Conservation (phyloP, 345 rosid species). For the Arabis alpina region DNA sequence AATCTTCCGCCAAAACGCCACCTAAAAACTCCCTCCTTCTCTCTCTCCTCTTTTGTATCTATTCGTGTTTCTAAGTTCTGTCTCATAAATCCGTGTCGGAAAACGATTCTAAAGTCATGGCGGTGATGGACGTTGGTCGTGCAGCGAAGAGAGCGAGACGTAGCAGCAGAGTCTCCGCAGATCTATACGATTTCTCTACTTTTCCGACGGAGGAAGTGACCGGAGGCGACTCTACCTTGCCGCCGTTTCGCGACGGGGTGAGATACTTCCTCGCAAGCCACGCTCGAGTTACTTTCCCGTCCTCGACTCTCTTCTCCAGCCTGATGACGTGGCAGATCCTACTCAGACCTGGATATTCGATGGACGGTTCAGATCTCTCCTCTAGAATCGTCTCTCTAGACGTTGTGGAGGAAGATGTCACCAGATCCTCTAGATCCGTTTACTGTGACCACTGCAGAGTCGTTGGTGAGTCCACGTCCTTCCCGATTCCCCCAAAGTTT, state of each 20-base stretch:
- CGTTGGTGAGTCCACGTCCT: conserved; percentile 65
- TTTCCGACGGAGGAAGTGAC: conserved; percentile 41
- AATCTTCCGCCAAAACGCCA: conserved; percentile 37
- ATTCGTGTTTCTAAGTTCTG: too few relatives aligned
- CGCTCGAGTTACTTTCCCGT: conserved; percentile 55
- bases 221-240: conserved; percentile 26
- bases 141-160: conserved; percentile 58
- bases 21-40: conserved; percentile 1
- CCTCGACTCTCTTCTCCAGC: conserved; percentile 56
- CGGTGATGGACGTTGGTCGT: conserved; percentile 46
- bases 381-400: conserved; percentile 51
- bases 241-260: conserved; percentile 56
- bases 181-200: conserved; percentile 52
- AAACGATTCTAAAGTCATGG: conserved; percentile 25
- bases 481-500: background rate
- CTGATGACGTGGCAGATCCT: conserved; percentile 67
- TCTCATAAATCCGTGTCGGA: too few relatives aligned
- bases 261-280: conserved; percentile 51
- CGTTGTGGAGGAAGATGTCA: conserved; percentile 73
- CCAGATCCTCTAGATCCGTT: conserved; percentile 67
- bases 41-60: background rate
- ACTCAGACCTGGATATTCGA: conserved; percentile 55
- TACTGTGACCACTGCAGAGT: conserved; percentile 87
- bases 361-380: conserved; percentile 47
- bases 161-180: conserved; percentile 56